Percentiles rank a stretch among this genome's conserved stretches.
phyloP scores from a whole-genome alignment of 352 stramenopile genomes.

The Phytopythium chamaehyphon region DNA sequence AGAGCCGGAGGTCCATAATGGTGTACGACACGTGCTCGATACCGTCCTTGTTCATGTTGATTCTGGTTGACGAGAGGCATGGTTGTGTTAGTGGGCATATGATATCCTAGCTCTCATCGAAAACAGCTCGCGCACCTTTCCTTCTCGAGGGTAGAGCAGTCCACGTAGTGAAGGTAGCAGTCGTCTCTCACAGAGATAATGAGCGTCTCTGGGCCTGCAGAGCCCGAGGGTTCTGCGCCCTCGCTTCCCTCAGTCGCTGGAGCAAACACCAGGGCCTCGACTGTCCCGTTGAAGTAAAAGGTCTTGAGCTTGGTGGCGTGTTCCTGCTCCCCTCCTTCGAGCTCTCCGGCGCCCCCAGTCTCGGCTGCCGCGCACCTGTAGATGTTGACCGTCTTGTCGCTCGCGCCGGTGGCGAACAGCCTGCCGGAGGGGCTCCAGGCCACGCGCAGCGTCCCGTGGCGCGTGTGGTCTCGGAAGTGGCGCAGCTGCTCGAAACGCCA shows the following conservation, averaged over 20 bases:
- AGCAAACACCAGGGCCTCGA: constrained; percentile 62
- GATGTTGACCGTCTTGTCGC: constrained; percentile 71
- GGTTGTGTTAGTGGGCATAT: neutral
- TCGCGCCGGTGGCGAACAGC: constrained; percentile 69
- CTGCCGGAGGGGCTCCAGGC: constrained; percentile 51
- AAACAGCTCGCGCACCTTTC: constrained; percentile 34
- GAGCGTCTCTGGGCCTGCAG: constrained; percentile 30
- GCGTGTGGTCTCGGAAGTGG: constrained; percentile 67
- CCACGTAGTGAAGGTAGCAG: constrained; percentile 83
- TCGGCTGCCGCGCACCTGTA: constrained; percentile 49
- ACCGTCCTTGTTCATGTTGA: constrained; percentile 85
- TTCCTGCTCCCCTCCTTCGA: constrained; percentile 12
- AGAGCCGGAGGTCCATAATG: constrained; percentile 80
- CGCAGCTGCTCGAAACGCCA: constrained; percentile 40
- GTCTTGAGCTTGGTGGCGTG: constrained; percentile 74
- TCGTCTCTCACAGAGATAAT: constrained; percentile 71
- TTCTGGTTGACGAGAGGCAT: constrained; percentile 21
- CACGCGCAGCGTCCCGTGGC: constrained; percentile 60
- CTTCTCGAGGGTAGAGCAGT: constrained; percentile 77
- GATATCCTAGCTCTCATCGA: neutral
- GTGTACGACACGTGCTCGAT: constrained; percentile 88
- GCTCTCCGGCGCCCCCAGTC: constrained; percentile 8
- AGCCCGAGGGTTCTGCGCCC: neutral
- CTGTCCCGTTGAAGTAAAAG: constrained; percentile 84
- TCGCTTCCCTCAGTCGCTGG: constrained; percentile 11